Conservation (phyloP, 1,139 yeast species). For the Eremothecium coryli region DNA sequence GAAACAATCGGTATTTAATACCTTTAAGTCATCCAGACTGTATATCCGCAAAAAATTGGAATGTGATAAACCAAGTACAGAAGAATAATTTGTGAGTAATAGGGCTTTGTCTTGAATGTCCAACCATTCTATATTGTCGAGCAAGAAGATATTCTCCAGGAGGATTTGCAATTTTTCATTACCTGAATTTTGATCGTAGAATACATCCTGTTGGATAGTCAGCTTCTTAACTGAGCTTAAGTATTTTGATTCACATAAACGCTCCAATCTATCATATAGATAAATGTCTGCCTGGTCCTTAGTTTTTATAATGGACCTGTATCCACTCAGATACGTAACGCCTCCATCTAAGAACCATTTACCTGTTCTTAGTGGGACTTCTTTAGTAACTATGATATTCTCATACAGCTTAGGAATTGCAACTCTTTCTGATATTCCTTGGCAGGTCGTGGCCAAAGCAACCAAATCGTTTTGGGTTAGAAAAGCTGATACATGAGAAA, state of each 20-base stretch:
- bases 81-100: slow-evolving; percentile 9
- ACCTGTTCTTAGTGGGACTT: slow-evolving; percentile 23
- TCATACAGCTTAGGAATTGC: slow-evolving; percentile 22
- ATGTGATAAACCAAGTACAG: slow-evolving; percentile 10
- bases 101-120: slow-evolving; percentile 17
- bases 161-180: slow-evolving; percentile 14
- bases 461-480: slow-evolving; percentile 28
- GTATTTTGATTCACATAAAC: slow-evolving; percentile 18
- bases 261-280: slow-evolving; percentile 27
- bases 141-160: slow-evolving; percentile 12
- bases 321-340: slow-evolving; percentile 29
- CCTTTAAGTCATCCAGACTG: slow-evolving; percentile 12
- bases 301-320: slow-evolving; percentile 19
- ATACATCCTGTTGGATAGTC: slow-evolving; percentile 19
- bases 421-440: slow-evolving; percentile 10
- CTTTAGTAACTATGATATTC: slow-evolving; percentile 24
- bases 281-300: slow-evolving; percentile 31
- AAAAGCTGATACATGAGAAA: slow-evolving; percentile 8
- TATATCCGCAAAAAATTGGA: slow-evolving; percentile 14
- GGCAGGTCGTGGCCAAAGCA: slow-evolving; percentile 16
- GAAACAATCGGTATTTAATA: not conserved
- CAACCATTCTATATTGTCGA: slow-evolving; percentile 13
- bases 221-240: slow-evolving; percentile 12
- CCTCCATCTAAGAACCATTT: slow-evolving; percentile 28
- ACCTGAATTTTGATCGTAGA: slow-evolving; percentile 20